These are phyloP conservation scores for Leucoagaricus sp. DNA, from an alignment of 1,284 basidiomycete species.

Conservation along the genomic window DNA sequence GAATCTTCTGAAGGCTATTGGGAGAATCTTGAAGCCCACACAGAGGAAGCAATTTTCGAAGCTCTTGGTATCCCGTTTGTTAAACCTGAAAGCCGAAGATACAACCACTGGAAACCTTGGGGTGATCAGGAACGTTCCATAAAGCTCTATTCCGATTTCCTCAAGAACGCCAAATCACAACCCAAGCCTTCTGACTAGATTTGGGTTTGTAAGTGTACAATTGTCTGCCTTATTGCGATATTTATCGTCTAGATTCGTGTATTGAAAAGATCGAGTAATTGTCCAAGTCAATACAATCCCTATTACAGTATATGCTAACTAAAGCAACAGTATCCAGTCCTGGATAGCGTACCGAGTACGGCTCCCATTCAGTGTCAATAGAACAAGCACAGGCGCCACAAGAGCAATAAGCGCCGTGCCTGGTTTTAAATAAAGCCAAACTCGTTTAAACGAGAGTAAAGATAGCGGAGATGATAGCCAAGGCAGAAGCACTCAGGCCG, in stretches of 20 bases:
- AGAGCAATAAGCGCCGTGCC: not conserved
- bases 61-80: conserved; percentile 46
- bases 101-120: conserved; percentile 15
- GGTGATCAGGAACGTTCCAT: too few species aligned
- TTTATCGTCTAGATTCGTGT: too few species aligned
- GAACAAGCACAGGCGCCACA: not conserved
- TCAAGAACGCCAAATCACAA: too few species aligned
- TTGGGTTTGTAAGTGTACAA: too few species aligned
- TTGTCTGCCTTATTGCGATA: too few species aligned
- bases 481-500: not conserved
- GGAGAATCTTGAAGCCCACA: conserved; percentile 32
- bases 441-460: conserved; percentile 1
- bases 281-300: too few species aligned
- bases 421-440: not conserved
- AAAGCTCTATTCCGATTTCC: too few species aligned
- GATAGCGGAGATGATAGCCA: not conserved
- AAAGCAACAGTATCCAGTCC: not conserved
- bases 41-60: conserved; percentile 46
- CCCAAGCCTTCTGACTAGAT: too few species aligned
- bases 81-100: conserved; percentile 44
- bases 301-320: too few species aligned
- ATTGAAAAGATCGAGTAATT: too few species aligned
- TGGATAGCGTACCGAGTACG: too few species aligned
- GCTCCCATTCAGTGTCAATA: not conserved
- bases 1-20: conserved; percentile 1